Evolutionary conservation across 345 rosid genomes (phyloP).

Genomic region (Triadica sebifera): DNA sequence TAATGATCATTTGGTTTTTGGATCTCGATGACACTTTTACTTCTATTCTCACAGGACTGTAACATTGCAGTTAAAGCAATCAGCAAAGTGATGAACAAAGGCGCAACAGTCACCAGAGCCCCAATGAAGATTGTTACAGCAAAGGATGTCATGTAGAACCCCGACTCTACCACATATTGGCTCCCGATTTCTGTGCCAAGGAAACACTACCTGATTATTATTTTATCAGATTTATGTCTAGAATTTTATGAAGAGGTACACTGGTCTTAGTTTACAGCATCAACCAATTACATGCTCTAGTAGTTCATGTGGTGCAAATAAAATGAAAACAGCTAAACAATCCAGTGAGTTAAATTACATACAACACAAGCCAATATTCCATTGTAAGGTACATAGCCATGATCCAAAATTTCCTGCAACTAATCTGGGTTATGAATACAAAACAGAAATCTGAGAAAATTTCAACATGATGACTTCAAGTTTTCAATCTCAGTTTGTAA

Average conservation of each 20-base stretch:
- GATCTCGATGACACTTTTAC: slow-evolving; percentile 45
- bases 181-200: slow-evolving; percentile 52
- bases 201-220: slow-evolving; percentile 2
- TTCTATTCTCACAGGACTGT: slow-evolving; percentile 60
- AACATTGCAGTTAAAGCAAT: slow-evolving; percentile 64
- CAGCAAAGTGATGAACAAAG: slow-evolving; percentile 55
- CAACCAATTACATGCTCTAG: neutral
- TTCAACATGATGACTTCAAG: neutral
- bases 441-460: neutral
- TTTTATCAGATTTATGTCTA: neutral
- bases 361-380: neutral
- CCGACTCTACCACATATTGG: slow-evolving; percentile 53
- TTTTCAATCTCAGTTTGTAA: neutral
- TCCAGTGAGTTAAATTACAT: neutral
- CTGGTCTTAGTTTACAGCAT: neutral
- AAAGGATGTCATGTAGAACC: slow-evolving; percentile 77
- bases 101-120: slow-evolving; percentile 57
- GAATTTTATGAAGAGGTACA: neutral
- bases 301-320: neutral
- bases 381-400: too few relatives aligned
- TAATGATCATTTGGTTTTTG: slow-evolving; percentile 32
- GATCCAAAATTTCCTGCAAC: neutral
- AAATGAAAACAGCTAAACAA: neutral
- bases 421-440: neutral
- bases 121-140: slow-evolving; percentile 66